Evolutionary conservation across 352 stramenopile genomes (phyloP).

Genomic region (Phytophthora palmivora): DNA sequence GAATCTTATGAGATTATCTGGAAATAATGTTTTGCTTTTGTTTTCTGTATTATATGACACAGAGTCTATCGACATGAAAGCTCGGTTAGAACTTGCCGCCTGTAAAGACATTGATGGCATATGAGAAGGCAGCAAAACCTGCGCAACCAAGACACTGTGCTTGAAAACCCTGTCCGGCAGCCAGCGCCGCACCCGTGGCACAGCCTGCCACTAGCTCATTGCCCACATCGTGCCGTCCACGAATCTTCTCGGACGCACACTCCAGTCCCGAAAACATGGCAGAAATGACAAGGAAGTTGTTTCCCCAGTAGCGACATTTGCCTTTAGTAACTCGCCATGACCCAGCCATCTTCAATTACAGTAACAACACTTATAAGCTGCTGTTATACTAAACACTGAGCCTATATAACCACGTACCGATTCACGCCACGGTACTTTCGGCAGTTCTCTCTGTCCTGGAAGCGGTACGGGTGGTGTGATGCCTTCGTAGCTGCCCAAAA

Average conservation of each 20-base stretch:
- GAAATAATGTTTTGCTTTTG: slow-evolving; percentile 11
- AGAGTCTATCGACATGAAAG: slow-evolving; percentile 24
- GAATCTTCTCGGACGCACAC: slow-evolving; percentile 94
- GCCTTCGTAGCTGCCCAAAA: slow-evolving; percentile 87
- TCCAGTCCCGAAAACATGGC: slow-evolving; percentile 96
- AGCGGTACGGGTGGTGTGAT: slow-evolving; percentile 84
- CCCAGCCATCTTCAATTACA: slow-evolving; percentile 53
- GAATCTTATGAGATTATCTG: not conserved
- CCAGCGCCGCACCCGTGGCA: slow-evolving; percentile 94
- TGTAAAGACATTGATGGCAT: slow-evolving; percentile 91
- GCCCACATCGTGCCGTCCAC: slow-evolving; percentile 95
- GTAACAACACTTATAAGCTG: not conserved
- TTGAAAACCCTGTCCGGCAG: slow-evolving; percentile 93
- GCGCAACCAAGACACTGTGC: slow-evolving; percentile 94
- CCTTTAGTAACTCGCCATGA: slow-evolving; percentile 74
- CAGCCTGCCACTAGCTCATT: slow-evolving; percentile 95
- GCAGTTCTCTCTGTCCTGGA: slow-evolving; percentile 79
- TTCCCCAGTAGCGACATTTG: slow-evolving; percentile 87
- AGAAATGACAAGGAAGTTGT: slow-evolving; percentile 90
- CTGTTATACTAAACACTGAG: not conserved
- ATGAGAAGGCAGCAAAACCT: slow-evolving; percentile 93
- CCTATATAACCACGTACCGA: slow-evolving; percentile 44
- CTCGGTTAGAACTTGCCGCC: slow-evolving; percentile 66
- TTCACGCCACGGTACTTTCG: slow-evolving; percentile 82
- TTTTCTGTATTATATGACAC: slow-evolving; percentile 29